Percentiles rank a stretch among this genome's conserved stretches.
Conservation (phyloP, 805 yeast genomes). For the Torulaspora maleeae region DNA sequence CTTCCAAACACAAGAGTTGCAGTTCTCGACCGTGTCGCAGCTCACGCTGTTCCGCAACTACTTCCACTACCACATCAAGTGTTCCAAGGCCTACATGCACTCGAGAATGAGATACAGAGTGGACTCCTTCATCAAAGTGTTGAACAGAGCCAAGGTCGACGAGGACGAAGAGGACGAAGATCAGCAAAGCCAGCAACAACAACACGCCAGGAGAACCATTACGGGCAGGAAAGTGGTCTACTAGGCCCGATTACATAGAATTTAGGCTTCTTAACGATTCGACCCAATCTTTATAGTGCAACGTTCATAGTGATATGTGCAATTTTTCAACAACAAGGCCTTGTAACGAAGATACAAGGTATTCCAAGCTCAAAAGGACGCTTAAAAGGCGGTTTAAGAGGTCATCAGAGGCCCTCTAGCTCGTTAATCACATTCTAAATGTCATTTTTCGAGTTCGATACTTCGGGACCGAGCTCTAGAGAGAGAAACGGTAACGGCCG, state of each 20-base stretch:
- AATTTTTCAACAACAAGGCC: conserved; percentile 2
- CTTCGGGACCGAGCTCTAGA: conserved; percentile 12
- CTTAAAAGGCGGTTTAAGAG: neutral
- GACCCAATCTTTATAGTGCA: neutral
- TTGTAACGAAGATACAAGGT: neutral
- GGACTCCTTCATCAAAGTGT: conserved; percentile 85
- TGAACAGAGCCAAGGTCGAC: conserved; percentile 96
- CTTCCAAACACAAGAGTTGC: conserved; percentile 56
- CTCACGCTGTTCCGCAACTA: conserved; percentile 90
- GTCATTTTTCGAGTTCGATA: conserved; percentile 38
- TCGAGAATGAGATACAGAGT: conserved; percentile 97
- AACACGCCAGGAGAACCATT: conserved; percentile 30
- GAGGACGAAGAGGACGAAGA: conserved; percentile 57
- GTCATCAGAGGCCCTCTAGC: neutral
- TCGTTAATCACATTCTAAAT: conserved; percentile 11
- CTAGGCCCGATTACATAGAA: conserved; percentile 8
- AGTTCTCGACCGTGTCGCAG: conserved; percentile 58
- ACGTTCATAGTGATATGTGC: conserved; percentile 3
- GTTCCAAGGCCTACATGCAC: conserved; percentile 97
- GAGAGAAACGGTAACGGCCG: conserved; percentile 3
- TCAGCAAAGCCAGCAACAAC: conserved; percentile 11
- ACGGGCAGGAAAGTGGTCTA: conserved; percentile 36
- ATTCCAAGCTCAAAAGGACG: neutral
- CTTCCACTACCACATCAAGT: conserved; percentile 97
- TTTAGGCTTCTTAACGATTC: neutral